These are phyloP conservation scores for Adansonia gregorii DNA, from an alignment of 441 rosid species.

Conservation along the genomic window DNA sequence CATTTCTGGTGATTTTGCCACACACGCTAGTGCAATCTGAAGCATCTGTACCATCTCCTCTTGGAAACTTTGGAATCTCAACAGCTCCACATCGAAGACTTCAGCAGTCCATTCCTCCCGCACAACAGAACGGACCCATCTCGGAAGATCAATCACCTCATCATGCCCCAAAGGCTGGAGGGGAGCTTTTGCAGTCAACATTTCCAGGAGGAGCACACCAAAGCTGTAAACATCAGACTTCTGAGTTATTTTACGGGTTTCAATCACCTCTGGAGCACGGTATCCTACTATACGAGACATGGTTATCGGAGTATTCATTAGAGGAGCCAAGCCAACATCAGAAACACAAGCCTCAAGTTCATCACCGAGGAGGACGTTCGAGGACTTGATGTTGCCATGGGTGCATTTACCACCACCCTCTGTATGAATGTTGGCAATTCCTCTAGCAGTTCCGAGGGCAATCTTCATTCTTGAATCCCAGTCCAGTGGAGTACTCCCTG, in stretches of 20 bases:
- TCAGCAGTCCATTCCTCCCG: slow-evolving; percentile 77
- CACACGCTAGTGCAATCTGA: slow-evolving; percentile 64
- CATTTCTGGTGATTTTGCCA: slow-evolving; percentile 46
- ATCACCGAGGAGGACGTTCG: slow-evolving; percentile 57
- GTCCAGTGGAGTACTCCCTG: slow-evolving; percentile 45
- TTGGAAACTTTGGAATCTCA: slow-evolving; percentile 54
- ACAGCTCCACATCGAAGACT: slow-evolving; percentile 66
- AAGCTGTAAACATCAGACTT: slow-evolving; percentile 76
- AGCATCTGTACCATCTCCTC: slow-evolving; percentile 79
- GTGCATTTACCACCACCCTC: slow-evolving; percentile 45
- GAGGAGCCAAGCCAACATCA: slow-evolving; percentile 55
- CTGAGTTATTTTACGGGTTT: slow-evolving; percentile 50
- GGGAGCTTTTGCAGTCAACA: slow-evolving; percentile 67
- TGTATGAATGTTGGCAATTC: slow-evolving; percentile 55
- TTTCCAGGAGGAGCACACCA: slow-evolving; percentile 67
- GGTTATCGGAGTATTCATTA: slow-evolving; percentile 51
- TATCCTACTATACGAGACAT: slow-evolving; percentile 56
- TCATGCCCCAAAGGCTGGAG: slow-evolving; percentile 53
- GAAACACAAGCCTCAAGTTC: slow-evolving; percentile 61
- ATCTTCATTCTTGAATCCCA: slow-evolving; percentile 68
- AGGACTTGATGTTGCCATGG: slow-evolving; percentile 72
- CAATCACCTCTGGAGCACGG: slow-evolving; percentile 63
- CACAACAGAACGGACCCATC: slow-evolving; percentile 74
- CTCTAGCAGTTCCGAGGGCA: slow-evolving; percentile 53
- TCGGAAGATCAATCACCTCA: slow-evolving; percentile 61